These are phyloP conservation scores for Musa itinerans DNA, from an alignment of 176 grass and related monocot genomes.

Conservation along the genomic window DNA sequence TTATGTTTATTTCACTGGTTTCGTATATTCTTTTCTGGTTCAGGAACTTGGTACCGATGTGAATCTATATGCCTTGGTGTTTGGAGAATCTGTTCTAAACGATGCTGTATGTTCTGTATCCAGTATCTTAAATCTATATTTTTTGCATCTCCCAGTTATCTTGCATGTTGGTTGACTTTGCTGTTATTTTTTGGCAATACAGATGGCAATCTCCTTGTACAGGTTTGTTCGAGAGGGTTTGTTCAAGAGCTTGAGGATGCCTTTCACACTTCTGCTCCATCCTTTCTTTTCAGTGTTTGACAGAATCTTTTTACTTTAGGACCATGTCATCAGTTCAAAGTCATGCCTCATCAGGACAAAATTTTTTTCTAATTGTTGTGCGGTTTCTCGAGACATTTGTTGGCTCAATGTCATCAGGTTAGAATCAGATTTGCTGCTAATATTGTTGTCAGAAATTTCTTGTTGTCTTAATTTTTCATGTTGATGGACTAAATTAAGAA, in stretches of 20 bases:
- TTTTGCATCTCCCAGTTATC: conserved; percentile 3
- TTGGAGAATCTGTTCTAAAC: conserved; percentile 97
- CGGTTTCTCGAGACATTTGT: conserved; percentile 98
- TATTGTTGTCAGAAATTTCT: not conserved
- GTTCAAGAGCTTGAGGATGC: conserved; percentile 17
- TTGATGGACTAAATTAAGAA: not conserved
- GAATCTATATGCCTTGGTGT: conserved; percentile 96
- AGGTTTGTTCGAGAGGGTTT: conserved; percentile 40
- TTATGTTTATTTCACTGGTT: not conserved
- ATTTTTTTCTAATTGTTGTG: conserved; percentile 80
- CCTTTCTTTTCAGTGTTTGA: conserved; percentile 27
- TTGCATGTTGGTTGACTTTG: conserved; percentile 3
- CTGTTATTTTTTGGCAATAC: conserved; percentile 31
- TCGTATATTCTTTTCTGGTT: conserved; percentile 14
- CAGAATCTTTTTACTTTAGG: conserved; percentile 37
- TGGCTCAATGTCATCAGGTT: conserved; percentile 97
- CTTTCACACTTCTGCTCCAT: not conserved
- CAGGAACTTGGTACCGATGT: conserved; percentile 94
- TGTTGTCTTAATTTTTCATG: not conserved
- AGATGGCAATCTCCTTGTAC: conserved; percentile 99
- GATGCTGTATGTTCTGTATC: conserved; percentile 78
- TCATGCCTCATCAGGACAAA: conserved; percentile 63
- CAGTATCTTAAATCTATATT: conserved; percentile 3
- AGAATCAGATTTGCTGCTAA: not conserved
- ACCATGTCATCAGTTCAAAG: conserved; percentile 99